phyloP scores from a whole-genome alignment of 768 basidiomycete species.

The Filobasidium wieringae region DNA sequence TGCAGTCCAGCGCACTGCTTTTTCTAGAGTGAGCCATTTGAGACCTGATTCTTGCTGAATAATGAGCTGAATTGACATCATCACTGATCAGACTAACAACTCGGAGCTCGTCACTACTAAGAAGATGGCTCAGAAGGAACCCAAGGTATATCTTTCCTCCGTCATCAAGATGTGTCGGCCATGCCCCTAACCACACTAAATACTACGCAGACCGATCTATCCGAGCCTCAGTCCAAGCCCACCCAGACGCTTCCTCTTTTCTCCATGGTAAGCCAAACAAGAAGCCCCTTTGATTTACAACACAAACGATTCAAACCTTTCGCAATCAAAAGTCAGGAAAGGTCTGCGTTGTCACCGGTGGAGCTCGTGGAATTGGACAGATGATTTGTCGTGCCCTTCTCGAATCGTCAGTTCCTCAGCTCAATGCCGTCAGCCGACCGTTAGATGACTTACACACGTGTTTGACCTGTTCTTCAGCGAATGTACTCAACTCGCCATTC shows the following conservation, averaged over 20 bases:
- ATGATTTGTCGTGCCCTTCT: constrained; percentile 84
- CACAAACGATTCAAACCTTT: too few species aligned
- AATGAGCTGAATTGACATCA: too few species aligned
- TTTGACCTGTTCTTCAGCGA: constrained; percentile 45
- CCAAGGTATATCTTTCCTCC: too few species aligned
- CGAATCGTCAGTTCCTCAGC: constrained; percentile 50
- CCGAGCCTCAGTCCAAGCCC: constrained; percentile 5
- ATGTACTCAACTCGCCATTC: constrained; percentile 62
- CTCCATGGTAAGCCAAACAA: constrained; percentile 2
- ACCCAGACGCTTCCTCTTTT: constrained; percentile 2
- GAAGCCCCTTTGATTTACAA: not conserved
- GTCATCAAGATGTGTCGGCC: too few species aligned
- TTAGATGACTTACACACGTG: not conserved
- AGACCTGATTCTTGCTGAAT: too few species aligned
- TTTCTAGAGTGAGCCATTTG: too few species aligned
- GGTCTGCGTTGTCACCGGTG: constrained; percentile 89
- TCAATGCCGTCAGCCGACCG: not conserved
- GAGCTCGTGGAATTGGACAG: constrained; percentile 76
- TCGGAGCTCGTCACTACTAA: not conserved
- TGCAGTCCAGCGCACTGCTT: too few species aligned
- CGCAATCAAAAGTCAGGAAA: constrained; percentile 37
- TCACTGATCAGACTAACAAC: not conserved
- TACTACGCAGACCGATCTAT: not conserved
- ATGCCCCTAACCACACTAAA: too few species aligned
- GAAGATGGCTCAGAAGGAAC: not conserved